phyloP scores from a whole-genome alignment of 2,329 filamentous ascomycete species.

The Tolypocladium tundrense region DNA sequence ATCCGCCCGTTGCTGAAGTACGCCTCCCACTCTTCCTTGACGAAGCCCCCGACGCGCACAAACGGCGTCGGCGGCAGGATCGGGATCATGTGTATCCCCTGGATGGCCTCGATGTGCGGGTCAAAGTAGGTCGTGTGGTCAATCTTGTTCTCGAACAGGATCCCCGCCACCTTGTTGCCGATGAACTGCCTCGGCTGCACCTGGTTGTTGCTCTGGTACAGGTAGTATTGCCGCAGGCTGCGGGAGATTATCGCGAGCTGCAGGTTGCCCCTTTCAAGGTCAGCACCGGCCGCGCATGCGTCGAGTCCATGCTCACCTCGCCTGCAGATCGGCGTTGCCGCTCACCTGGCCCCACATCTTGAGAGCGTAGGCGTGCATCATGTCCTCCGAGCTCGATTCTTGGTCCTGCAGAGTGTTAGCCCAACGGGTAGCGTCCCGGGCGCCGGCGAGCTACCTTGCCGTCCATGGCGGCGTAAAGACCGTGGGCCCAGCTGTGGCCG shows the following conservation, averaged over 20 bases:
- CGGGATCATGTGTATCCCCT: conserved; percentile 78
- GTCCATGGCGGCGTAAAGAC: conserved; percentile 58
- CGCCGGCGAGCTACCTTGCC: conserved; percentile 47
- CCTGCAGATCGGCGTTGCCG: conserved; percentile 71
- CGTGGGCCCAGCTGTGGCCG: conserved; percentile 89
- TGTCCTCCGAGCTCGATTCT: conserved; percentile 85
- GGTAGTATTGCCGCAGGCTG: conserved; percentile 69
- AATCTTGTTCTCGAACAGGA: conserved; percentile 88
- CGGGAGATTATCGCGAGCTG: conserved; percentile 73
- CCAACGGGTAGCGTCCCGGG: no score
- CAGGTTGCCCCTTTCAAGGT: conserved; percentile 52
- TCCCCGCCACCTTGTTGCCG: conserved; percentile 62
- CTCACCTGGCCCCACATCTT: conserved; percentile 87
- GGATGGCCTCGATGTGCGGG: conserved; percentile 57
- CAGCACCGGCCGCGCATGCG: conserved; percentile 1
- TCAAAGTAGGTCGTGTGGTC: conserved; percentile 92
- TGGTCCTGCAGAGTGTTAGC: conserved; percentile 37
- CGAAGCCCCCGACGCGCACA: conserved; percentile 58
- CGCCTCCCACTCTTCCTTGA: conserved; percentile 70
- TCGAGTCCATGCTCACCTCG: conserved; percentile 35
- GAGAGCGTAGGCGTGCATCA: conserved; percentile 74
- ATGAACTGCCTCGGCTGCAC: conserved; percentile 67
- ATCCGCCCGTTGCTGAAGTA: conserved; percentile 63
- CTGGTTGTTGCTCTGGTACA: conserved; percentile 61
- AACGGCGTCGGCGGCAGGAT: conserved; percentile 58